phyloP scores from a whole-genome alignment of 2,329 filamentous ascomycete species.

The Dryadomyces quercus-mongolicae region DNA sequence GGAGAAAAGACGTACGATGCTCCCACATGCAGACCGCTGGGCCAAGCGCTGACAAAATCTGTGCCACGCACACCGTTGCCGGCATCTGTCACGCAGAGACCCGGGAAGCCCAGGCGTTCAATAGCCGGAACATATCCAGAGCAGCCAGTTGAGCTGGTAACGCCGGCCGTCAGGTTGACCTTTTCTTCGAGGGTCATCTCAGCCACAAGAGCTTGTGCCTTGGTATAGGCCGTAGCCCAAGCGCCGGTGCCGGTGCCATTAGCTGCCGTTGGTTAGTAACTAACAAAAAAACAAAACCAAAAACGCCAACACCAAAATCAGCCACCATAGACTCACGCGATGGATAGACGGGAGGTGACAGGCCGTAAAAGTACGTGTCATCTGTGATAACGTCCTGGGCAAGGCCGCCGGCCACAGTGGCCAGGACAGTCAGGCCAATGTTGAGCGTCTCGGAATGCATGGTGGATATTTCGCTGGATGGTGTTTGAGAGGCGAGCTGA shows the following conservation, averaged over 20 bases:
- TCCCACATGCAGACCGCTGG: constrained; percentile 27
- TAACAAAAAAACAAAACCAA: constrained; percentile 9
- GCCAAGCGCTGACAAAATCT: constrained; percentile 28
- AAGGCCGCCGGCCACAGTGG: constrained; percentile 13
- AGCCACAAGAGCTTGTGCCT: constrained; percentile 56
- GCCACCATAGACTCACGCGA: constrained; percentile 26
- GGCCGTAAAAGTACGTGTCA: constrained; percentile 34
- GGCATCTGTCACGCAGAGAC: constrained; percentile 32
- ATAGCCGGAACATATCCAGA: constrained; percentile 25
- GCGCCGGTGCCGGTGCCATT: constrained; percentile 46
- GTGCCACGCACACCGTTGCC: constrained; percentile 29
- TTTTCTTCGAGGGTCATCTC: constrained; percentile 68
- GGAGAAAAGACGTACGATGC: constrained; percentile 21
- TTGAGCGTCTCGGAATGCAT: not conserved
- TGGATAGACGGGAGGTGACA: constrained; percentile 36
- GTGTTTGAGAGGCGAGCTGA: no score
- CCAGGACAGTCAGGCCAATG: constrained; percentile 19
- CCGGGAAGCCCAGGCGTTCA: constrained; percentile 26
- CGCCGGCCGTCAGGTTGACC: constrained; percentile 12
- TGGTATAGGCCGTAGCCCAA: constrained; percentile 56
- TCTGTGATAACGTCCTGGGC: constrained; percentile 18
- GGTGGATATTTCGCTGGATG: no score
- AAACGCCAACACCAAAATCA: no score
- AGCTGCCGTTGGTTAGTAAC: constrained; percentile 26
- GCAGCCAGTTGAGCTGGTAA: constrained; percentile 4